These are phyloP conservation scores for Gillenia trifoliata DNA, from an alignment of 306 rosid species.

Conservation along the genomic window DNA sequence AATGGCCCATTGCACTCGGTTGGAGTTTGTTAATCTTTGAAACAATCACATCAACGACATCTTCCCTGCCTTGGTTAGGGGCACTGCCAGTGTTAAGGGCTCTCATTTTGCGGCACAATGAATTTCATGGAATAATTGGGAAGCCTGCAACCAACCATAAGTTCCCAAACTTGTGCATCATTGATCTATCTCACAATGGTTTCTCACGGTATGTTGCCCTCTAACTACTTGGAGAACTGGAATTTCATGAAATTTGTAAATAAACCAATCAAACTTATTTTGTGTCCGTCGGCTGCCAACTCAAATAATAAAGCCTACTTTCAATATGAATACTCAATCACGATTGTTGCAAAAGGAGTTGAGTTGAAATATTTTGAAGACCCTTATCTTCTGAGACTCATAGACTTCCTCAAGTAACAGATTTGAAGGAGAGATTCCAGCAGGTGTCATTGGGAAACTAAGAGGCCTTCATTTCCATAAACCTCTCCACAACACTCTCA, in stretches of 20 bases:
- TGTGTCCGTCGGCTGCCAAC: no score
- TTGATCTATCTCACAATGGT: not conserved
- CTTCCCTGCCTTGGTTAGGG: constrained; percentile 46
- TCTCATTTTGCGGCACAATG: constrained; percentile 5
- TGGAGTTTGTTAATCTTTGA: constrained; percentile 8
- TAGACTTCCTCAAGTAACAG: not conserved
- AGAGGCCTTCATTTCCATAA: not conserved
- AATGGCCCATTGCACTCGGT: not conserved
- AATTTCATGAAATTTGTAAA: not conserved
- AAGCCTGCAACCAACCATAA: not conserved
- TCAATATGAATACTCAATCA: no score
- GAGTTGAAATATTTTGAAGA: not conserved
- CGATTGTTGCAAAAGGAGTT: not conserved
- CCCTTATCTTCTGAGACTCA: not conserved
- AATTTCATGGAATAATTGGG: constrained; percentile 19
- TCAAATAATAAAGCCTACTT: no score
- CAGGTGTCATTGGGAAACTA: not conserved
- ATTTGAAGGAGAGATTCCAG: not conserved
- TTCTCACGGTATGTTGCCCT: constrained; percentile 11
- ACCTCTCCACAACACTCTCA: not conserved
- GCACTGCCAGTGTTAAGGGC: constrained; percentile 7
- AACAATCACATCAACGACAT: constrained; percentile 15
- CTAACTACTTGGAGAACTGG: not conserved
- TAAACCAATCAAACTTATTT: no score
- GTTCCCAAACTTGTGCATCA: constrained; percentile 3